These are phyloP conservation scores for Coleophoma crateriformis DNA, from an alignment of 2,329 filamentous ascomycete genomes.

Conservation along the genomic window DNA sequence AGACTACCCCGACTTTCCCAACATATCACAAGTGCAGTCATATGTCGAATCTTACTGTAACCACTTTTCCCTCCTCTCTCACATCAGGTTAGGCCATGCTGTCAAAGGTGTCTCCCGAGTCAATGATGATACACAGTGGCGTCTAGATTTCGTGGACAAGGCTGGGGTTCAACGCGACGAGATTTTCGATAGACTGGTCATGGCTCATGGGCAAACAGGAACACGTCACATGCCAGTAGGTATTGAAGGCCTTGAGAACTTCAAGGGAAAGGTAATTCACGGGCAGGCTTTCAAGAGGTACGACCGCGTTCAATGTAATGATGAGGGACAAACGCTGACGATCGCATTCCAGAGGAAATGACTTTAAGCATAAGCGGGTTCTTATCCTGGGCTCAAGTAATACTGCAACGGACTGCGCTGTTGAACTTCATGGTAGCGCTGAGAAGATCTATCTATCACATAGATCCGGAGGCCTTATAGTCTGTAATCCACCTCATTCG, in stretches of 20 bases:
- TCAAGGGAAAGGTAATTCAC: too few species aligned
- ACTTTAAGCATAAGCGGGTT: constrained; percentile 16
- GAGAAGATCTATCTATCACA: constrained; percentile 36
- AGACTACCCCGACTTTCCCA: not conserved
- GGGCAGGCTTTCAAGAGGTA: too few species aligned
- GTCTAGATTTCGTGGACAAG: too few species aligned
- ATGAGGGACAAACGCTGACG: too few species aligned
- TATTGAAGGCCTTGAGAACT: too few species aligned
- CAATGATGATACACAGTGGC: constrained; percentile 29
- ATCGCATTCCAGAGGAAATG: too few species aligned
- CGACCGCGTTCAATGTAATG: too few species aligned
- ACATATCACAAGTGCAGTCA: not conserved
- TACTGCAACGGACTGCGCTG: constrained; percentile 30
- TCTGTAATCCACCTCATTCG: constrained; percentile 13
- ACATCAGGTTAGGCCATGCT: not conserved
- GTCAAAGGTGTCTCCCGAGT: not conserved
- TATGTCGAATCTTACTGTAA: not conserved
- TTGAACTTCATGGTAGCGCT: constrained; percentile 28
- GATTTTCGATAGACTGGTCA: too few species aligned
- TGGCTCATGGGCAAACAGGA: too few species aligned
- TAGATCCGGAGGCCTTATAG: constrained; percentile 30
- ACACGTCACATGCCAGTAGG: too few species aligned
- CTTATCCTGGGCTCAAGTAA: constrained; percentile 37
- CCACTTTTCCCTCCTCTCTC: not conserved
- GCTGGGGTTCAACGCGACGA: too few species aligned